Base-by-base conservation (phyloP, 2,329 filamentous ascomycete genomes). In the Microascus cirrosus region DNA sequence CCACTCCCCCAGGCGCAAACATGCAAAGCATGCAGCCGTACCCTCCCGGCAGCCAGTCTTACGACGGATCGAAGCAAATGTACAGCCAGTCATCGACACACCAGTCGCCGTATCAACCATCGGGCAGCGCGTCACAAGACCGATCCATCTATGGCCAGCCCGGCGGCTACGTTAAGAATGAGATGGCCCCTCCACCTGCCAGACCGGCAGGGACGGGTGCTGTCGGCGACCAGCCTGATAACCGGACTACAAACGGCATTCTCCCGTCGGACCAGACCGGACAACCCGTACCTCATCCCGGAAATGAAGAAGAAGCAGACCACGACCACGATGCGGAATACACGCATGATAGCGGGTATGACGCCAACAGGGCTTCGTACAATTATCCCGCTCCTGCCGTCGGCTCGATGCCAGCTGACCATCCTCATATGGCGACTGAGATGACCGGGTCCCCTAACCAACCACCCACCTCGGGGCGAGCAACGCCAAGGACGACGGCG, bases 21-120 rank as follows among this genome's bases (percentile, higher is more conserved):
- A 79, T 95, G 61, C 87, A 90, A 64, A 85, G 81, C 66, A 90
- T 96, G 80, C 87, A 87, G 64, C 75, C 84, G 3, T 96, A 96
- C 69, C 86, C 85, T 56, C 75, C 79, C 62, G 81, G 74, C 64
- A 84, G 76, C 59, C 42, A 48, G 71, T 75, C 77, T 53, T 96
- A 95, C 66, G 90, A 95, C 67, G 82, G 73, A 65, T 84, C 88
- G 11, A 84, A 93, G 61, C 83, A n/a, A 22, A 85, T 94, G 73
- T 96, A 96, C 70, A 89, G 84, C 59, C 81, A 82, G 0, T 79
- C 86, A 18, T 81, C 87, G 1, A 72, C 83, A 28, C 85, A 90
- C 65, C 84, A 89, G 64, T 79, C 82, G 6, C 80, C 86, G n/a
- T 91, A 93, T 67, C 79, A 86, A 34, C 81, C 86, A 39, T 76